A percentile compares a stretch with the other conserved stretches of the same genome.
These are phyloP conservation scores for Lipomyces yamadae DNA, from an alignment of 805 yeast species.

Conservation along the genomic window DNA sequence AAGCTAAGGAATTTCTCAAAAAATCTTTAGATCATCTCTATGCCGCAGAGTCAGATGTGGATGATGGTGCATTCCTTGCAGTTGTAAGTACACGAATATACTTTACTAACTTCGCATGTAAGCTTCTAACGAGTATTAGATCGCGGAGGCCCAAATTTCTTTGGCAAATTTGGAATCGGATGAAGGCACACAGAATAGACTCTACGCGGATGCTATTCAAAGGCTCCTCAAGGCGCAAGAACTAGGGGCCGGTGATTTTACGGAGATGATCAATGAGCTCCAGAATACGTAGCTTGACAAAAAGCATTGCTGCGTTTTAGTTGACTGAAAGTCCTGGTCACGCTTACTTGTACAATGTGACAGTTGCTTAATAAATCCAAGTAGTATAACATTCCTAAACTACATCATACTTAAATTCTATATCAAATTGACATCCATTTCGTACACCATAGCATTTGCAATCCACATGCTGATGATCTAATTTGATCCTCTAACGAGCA, in stretches of 20 bases:
- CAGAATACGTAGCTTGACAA: neutral
- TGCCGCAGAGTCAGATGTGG: constrained; percentile 3
- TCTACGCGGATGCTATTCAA: constrained; percentile 71
- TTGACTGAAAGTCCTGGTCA: no score
- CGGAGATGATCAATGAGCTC: constrained; percentile 46
- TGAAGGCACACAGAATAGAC: constrained; percentile 70
- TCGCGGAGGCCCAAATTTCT: constrained; percentile 84
- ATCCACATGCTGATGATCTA: neutral
- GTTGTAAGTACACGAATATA: constrained; percentile 13
- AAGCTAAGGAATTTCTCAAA: constrained; percentile 15
- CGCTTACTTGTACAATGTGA: no score
- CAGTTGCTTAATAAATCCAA: neutral
- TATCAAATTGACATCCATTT: neutral
- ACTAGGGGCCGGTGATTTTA: constrained; percentile 47
- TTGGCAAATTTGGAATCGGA: constrained; percentile 73
- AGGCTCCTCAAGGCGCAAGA: constrained; percentile 71
- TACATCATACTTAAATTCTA: neutral
- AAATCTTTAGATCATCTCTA: constrained; percentile 17
- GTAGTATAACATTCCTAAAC: neutral
- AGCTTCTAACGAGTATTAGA: constrained; percentile 44
- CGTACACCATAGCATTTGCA: constrained; percentile 6
- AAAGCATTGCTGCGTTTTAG: no score
- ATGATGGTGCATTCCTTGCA: constrained; percentile 19
- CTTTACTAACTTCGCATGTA: neutral
- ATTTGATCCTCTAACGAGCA: constrained; percentile 15